phyloP scores from a whole-genome alignment of 768 basidiomycete species.

The Pleurotus sapidus region DNA sequence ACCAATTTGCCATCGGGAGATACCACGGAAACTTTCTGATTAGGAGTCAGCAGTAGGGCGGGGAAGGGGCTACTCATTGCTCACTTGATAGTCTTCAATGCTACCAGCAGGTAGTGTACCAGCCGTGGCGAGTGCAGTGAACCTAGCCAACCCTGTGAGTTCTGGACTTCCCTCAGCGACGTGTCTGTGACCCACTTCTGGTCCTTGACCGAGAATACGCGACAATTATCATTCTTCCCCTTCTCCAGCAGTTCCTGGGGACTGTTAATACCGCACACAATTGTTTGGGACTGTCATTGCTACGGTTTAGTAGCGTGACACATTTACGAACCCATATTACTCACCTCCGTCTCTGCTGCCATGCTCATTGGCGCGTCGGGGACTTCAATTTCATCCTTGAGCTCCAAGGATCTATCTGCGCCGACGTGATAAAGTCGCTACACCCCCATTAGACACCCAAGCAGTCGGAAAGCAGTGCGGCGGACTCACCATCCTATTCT shows the following conservation, averaged over 20 bases:
- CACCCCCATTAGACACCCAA: constrained; percentile 2
- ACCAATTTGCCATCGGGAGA: constrained; percentile 67
- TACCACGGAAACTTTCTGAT: constrained; percentile 86
- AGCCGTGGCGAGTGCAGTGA: constrained; percentile 45
- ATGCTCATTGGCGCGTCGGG: constrained; percentile 99
- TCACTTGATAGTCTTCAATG: constrained; percentile 82
- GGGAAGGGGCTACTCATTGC: constrained; percentile 12
- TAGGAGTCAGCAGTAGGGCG: constrained; percentile 10
- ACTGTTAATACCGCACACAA: constrained; percentile 91
- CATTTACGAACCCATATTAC: constrained; percentile 10
- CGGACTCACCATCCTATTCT: constrained; percentile 83
- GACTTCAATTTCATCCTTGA: constrained; percentile 71
- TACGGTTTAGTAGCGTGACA: constrained; percentile 2
- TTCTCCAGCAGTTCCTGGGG: constrained; percentile 54
- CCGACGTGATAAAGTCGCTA: constrained; percentile 71
- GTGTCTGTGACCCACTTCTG: constrained; percentile 45
- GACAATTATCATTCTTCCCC: constrained; percentile 83
- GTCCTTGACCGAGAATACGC: constrained; percentile 59
- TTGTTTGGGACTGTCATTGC: constrained; percentile 35
- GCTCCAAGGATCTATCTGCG: constrained; percentile 47
- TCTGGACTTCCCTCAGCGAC: too few relatives aligned
- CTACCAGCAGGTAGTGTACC: constrained; percentile 62
- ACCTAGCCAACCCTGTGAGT: constrained; percentile 32
- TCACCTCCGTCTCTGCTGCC: constrained; percentile 62
- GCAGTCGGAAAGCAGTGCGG: neutral